Conservation (phyloP, 1,284 basidiomycete species). For the Tremellales sp. region DNA sequence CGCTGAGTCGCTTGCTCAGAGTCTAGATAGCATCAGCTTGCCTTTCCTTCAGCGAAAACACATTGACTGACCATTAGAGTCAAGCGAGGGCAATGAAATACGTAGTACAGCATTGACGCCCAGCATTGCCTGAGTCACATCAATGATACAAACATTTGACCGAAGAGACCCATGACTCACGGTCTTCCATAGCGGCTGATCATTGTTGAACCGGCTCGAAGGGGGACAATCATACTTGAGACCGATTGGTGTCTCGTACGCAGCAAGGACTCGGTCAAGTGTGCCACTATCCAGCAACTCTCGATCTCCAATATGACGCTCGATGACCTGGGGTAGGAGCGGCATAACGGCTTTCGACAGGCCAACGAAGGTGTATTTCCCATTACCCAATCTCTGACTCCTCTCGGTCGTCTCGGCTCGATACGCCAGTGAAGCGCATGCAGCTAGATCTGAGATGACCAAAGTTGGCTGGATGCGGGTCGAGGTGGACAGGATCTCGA, state of each 20-base stretch:
- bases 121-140: conserved; percentile 36
- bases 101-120: neutral
- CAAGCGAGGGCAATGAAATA: too few species aligned
- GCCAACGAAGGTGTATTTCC: conserved; percentile 76
- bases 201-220: conserved; percentile 76
- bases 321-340: neutral
- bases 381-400: too few species aligned
- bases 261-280: conserved; percentile 72
- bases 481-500: conserved; percentile 59
- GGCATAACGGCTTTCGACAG: conserved; percentile 84
- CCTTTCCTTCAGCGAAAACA: too few species aligned
- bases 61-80: too few species aligned
- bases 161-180: conserved; percentile 54
- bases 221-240: conserved; percentile 91
- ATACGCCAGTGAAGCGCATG: conserved; percentile 80
- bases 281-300: conserved; percentile 72
- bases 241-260: conserved; percentile 84
- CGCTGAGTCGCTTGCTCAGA: conserved; percentile 58
- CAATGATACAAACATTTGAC: too few species aligned
- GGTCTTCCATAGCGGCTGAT: conserved; percentile 85
- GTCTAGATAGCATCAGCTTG: too few species aligned
- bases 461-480: conserved; percentile 61
- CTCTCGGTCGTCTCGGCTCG: conserved; percentile 52
- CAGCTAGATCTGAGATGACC: conserved; percentile 75
- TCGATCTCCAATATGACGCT: conserved; percentile 4